Conservation (phyloP, 768 basidiomycete species). For the Mycena kentingensis region DNA sequence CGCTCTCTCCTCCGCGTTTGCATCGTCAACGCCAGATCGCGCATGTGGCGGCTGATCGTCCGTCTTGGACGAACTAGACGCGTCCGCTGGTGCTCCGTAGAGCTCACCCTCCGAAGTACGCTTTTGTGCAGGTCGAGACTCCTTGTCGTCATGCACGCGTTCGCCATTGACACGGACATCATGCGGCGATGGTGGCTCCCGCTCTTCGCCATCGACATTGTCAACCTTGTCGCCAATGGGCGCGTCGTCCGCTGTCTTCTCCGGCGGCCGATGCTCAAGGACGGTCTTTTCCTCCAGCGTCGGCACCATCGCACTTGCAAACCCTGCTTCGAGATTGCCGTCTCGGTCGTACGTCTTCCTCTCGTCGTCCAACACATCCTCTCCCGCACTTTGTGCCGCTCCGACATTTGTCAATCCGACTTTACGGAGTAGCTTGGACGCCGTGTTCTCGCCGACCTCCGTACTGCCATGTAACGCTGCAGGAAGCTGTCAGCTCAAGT, state of each 20-base stretch:
- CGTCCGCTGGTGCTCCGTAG: constrained; percentile 60
- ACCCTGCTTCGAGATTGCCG: constrained; percentile 53
- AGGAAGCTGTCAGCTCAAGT: background rate
- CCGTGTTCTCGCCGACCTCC: constrained; percentile 39
- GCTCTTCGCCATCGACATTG: constrained; percentile 17
- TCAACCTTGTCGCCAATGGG: constrained; percentile 34
- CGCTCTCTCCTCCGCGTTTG: constrained; percentile 50
- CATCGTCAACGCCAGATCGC: constrained; percentile 45
- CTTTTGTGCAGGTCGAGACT: constrained; percentile 33
- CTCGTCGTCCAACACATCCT: constrained; percentile 47
- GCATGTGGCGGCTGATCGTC: constrained; percentile 52
- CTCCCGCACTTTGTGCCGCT: constrained; percentile 42
- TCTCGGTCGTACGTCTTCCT: constrained; percentile 54
- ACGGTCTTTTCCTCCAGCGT: constrained; percentile 70
- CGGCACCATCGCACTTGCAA: constrained; percentile 64
- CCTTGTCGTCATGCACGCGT: constrained; percentile 11
- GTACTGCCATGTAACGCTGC: constrained; percentile 44
- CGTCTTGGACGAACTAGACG: constrained; percentile 38
- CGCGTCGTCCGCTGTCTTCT: constrained; percentile 31
- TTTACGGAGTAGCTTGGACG: constrained; percentile 42
- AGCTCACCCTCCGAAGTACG: constrained; percentile 44
- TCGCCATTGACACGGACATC: constrained; percentile 1
- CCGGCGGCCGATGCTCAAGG: constrained; percentile 46
- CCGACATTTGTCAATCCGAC: constrained; percentile 44
- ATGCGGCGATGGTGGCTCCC: constrained; percentile 14